phyloP scores from a whole-genome alignment of 2,329 filamentous ascomycete genomes.

The Boeremia lycopersici region DNA sequence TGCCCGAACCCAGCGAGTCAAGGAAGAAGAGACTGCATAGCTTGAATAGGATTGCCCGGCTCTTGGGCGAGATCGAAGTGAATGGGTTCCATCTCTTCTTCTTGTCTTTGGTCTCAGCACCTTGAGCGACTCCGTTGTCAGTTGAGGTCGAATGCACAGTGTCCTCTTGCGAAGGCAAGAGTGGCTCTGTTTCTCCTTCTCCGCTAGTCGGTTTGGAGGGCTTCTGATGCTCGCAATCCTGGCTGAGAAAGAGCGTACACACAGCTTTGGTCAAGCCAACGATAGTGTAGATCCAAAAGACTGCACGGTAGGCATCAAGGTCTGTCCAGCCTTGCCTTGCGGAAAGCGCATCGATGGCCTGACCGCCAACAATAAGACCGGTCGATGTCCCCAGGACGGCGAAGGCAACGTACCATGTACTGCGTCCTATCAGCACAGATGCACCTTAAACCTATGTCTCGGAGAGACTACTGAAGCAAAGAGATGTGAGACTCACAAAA shows the following conservation, averaged over 20 bases:
- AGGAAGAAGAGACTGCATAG: conserved; percentile 71
- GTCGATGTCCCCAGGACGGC: conserved; percentile 45
- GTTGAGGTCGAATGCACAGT: neutral
- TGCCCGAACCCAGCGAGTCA: conserved; percentile 72
- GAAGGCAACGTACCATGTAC: conserved; percentile 50
- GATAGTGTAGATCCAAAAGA: conserved; percentile 53
- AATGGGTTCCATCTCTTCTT: conserved; percentile 45
- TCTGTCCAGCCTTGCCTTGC: conserved; percentile 43
- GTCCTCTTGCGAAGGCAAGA: conserved; percentile 23
- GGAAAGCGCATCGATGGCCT: conserved; percentile 44
- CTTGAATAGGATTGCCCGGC: conserved; percentile 60
- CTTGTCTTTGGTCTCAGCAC: neutral
- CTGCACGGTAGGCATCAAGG: conserved; percentile 46
- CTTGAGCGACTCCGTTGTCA: neutral
- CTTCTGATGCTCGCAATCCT: conserved; percentile 42
- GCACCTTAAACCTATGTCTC: neutral
- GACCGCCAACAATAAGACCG: conserved; percentile 45
- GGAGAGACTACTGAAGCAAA: neutral
- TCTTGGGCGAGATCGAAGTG: conserved; percentile 64
- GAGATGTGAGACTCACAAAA: conserved; percentile 24
- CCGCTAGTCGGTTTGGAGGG: neutral
- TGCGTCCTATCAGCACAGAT: neutral
- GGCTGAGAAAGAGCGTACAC: conserved; percentile 49
- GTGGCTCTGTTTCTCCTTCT: conserved; percentile 26
- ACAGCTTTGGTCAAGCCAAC: conserved; percentile 49